Evolutionary conservation across 2,329 filamentous ascomycete species (phyloP).

Genomic region (Colletotrichum sp.): DNA sequence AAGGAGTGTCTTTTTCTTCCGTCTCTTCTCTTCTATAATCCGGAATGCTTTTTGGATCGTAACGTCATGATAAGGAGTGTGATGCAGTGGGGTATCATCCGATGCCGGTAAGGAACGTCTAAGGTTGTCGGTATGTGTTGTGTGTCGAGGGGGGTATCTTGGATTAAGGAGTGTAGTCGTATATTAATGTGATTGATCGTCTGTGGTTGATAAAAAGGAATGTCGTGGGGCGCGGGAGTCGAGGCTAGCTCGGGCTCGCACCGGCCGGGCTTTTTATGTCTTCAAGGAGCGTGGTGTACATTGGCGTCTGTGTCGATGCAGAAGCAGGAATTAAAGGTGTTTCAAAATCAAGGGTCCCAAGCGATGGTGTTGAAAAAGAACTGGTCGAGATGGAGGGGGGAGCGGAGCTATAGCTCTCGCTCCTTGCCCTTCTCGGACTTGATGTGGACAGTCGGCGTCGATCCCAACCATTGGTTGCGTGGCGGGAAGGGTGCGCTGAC

Average conservation of each 20-base stretch:
- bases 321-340: slow-evolving; percentile 30
- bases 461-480: slow-evolving; percentile 1
- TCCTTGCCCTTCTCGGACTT: slow-evolving; percentile 22
- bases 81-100: slow-evolving; percentile 33
- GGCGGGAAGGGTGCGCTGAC: slow-evolving; percentile 21
- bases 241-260: slow-evolving; percentile 28
- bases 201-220: slow-evolving; percentile 38
- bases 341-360: slow-evolving; percentile 23
- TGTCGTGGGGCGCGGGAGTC: slow-evolving; percentile 30
- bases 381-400: slow-evolving; percentile 34
- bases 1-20: slow-evolving; percentile 21
- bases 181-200: slow-evolving; percentile 6
- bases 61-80: slow-evolving; percentile 38
- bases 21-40: background rate
- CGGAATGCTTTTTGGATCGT: slow-evolving; percentile 30
- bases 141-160: slow-evolving; percentile 32
- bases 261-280: slow-evolving; percentile 24
- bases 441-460: background rate
- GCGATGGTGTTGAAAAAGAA: slow-evolving; percentile 23
- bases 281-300: slow-evolving; percentile 38
- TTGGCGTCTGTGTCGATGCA: slow-evolving; percentile 35
- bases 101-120: slow-evolving; percentile 20
- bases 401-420: slow-evolving; percentile 37
- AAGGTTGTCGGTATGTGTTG: background rate
- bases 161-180: slow-evolving; percentile 34